Evolutionary conservation across 2,329 filamentous ascomycete genomes (phyloP).

Genomic region (Aspergillus carbonarius): DNA sequence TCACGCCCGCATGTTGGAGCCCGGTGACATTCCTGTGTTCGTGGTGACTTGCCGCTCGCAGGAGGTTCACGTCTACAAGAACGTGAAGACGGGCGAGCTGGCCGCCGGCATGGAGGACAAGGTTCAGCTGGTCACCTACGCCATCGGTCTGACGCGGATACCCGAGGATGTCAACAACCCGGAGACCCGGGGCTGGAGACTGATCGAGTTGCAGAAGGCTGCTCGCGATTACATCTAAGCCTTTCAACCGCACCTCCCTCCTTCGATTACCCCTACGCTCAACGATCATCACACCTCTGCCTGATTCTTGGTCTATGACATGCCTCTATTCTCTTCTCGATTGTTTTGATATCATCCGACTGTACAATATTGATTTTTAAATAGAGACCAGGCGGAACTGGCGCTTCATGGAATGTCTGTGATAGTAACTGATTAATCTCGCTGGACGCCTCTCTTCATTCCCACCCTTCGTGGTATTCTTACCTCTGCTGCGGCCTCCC

Average conservation of each 20-base stretch:
- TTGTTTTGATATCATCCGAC: slow-evolving; percentile 32
- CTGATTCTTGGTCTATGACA: slow-evolving; percentile 15
- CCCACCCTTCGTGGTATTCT: slow-evolving; percentile 20
- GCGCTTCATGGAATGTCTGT: slow-evolving; percentile 31
- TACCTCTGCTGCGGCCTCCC: background rate
- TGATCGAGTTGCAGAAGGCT: slow-evolving; percentile 99
- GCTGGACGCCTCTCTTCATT: slow-evolving; percentile 17
- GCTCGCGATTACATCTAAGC: slow-evolving; percentile 80
- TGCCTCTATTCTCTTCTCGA: slow-evolving; percentile 22
- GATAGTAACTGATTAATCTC: slow-evolving; percentile 25
- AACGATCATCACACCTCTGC: slow-evolving; percentile 10
- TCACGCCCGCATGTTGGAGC: slow-evolving; percentile 48
- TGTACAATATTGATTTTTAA: slow-evolving; percentile 43
- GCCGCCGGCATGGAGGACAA: slow-evolving; percentile 98
- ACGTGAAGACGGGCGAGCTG: slow-evolving; percentile 83
- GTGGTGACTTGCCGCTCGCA: slow-evolving; percentile 96
- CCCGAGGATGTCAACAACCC: slow-evolving; percentile 96
- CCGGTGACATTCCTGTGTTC: slow-evolving; percentile 72
- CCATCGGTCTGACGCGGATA: slow-evolving; percentile 90
- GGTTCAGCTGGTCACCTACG: slow-evolving; percentile 96
- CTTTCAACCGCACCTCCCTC: background rate
- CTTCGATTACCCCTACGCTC: slow-evolving; percentile 17
- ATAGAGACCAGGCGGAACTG: slow-evolving; percentile 38
- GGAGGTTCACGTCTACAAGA: slow-evolving; percentile 95
- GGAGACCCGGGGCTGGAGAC: slow-evolving; percentile 92